Conservation (phyloP, 2,329 filamentous ascomycete genomes). For the Remersonia thermophila region DNA sequence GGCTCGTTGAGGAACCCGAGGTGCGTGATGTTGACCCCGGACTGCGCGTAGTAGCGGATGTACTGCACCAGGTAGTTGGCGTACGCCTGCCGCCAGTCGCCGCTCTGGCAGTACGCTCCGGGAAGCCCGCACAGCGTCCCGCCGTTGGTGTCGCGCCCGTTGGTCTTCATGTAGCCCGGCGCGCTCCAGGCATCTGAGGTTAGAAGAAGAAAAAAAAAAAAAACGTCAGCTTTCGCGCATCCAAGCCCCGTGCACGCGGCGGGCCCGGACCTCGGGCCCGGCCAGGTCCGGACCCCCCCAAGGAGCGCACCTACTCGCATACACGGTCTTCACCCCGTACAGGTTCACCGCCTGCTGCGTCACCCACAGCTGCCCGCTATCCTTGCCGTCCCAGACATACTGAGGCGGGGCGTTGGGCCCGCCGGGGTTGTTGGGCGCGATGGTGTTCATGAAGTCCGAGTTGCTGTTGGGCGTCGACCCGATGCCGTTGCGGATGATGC, state of each 20-base stretch:
- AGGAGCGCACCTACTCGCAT: constrained; percentile 19
- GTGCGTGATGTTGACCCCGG: constrained; percentile 32
- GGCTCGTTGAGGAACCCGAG: constrained; percentile 38
- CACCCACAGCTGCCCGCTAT: constrained; percentile 39
- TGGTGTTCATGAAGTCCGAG: constrained; percentile 26
- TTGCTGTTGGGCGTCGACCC: constrained; percentile 29
- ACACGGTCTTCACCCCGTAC: constrained; percentile 27
- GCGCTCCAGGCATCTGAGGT: constrained; percentile 33
- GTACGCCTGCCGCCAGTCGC: constrained; percentile 36
- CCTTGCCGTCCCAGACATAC: constrained; percentile 35
- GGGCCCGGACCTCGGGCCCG: too few species aligned
- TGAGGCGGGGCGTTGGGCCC: constrained; percentile 27
- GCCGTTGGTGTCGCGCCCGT: constrained; percentile 23
- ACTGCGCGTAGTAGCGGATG: constrained; percentile 32
- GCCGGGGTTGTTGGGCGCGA: constrained; percentile 33
- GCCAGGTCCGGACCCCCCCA: too few species aligned
- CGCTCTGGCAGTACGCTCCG: constrained; percentile 25
- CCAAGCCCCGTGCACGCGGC: too few species aligned
- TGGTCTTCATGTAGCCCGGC: constrained; percentile 37
- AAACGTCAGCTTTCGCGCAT: too few species aligned
- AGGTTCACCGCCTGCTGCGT: constrained; percentile 32
- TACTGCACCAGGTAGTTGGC: constrained; percentile 37
- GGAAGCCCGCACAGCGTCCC: constrained; percentile 26
- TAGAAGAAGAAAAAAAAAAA: not conserved
- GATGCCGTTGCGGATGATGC: constrained; percentile 34